These are phyloP conservation scores for Chlamydomonas reinhardtii DNA, from an alignment of 163 green algal genomes.

Conservation along the genomic window DNA sequence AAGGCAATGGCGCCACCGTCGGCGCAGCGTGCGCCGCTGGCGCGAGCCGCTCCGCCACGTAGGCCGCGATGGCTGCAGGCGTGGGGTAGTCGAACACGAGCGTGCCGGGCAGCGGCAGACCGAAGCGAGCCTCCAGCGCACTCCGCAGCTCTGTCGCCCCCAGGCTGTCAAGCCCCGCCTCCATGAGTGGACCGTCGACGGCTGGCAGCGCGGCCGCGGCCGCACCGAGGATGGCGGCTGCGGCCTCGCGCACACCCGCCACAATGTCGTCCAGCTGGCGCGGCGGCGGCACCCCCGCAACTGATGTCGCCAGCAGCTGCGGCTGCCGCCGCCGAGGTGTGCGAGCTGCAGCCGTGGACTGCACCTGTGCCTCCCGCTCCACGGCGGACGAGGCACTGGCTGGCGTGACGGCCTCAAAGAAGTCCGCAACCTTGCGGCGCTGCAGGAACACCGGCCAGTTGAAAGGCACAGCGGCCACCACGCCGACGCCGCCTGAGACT, in stretches of 20 bases:
- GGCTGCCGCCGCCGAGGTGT: too few relatives aligned
- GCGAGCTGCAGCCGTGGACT: background rate
- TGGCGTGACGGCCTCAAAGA: background rate
- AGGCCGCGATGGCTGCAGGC: constrained; percentile 49
- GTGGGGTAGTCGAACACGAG: constrained; percentile 84
- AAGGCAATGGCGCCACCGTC: too few relatives aligned
- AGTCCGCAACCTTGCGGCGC: background rate
- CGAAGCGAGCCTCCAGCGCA: constrained; percentile 69
- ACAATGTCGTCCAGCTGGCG: background rate
- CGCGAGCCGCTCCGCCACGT: constrained; percentile 31
- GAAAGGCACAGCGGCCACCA: constrained; percentile 68
- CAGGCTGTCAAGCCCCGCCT: constrained; percentile 58
- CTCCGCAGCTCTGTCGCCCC: constrained; percentile 72
- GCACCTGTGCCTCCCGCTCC: too few relatives aligned
- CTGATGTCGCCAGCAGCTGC: constrained; percentile 47
- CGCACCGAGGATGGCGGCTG: constrained; percentile 28
- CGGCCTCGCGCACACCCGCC: constrained; percentile 1
- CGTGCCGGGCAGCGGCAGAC: constrained; percentile 71
- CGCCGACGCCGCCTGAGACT: background rate
- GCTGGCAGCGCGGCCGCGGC: background rate
- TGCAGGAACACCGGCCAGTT: constrained; percentile 66
- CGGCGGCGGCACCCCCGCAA: too few relatives aligned
- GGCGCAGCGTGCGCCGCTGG: background rate
- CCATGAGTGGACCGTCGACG: constrained; percentile 77
- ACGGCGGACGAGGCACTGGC: too few relatives aligned